Conservation (phyloP, 129 eudicot genomes). For the Deinandra increscens region DNA sequence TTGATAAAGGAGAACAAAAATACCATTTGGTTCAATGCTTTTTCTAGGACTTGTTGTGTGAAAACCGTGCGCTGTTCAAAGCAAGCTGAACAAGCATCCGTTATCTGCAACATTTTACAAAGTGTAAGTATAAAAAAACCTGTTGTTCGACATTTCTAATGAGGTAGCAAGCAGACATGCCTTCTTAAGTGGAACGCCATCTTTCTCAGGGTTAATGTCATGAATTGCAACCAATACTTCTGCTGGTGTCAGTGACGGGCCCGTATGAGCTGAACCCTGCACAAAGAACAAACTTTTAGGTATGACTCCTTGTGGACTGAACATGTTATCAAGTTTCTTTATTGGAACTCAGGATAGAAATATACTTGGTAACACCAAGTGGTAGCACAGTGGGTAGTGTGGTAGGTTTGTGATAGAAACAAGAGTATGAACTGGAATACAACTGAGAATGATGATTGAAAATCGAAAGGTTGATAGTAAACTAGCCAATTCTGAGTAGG, state of each 20-base stretch:
- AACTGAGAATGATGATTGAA: too few species aligned
- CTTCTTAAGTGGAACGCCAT: conserved; percentile 89
- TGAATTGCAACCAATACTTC: conserved; percentile 98
- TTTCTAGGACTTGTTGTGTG: conserved; percentile 86
- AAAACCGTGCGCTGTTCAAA: conserved; percentile 96
- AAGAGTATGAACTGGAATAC: too few species aligned
- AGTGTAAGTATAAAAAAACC: background rate
- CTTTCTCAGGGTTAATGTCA: conserved; percentile 80
- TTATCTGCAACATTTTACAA: conserved; percentile 51
- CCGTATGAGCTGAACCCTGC: conserved; percentile 96
- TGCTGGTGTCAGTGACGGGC: conserved; percentile 94
- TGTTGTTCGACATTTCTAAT: conserved; percentile 25
- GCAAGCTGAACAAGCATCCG: conserved; percentile 95
- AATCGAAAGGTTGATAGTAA: too few species aligned
- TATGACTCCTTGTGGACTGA: conserved; percentile 18
- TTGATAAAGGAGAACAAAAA: background rate
- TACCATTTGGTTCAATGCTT: conserved; percentile 94
- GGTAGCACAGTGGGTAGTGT: too few species aligned
- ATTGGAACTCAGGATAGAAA: too few species aligned
- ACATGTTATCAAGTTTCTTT: background rate
- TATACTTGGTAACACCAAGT: too few species aligned
- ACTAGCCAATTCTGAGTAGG: too few species aligned
- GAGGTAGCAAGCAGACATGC: conserved; percentile 29
- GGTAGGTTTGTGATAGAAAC: too few species aligned
- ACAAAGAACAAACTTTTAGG: conserved; percentile 15